Conservation (phyloP, 805 yeast species). For the Teunomyces lycoperdinae region DNA sequence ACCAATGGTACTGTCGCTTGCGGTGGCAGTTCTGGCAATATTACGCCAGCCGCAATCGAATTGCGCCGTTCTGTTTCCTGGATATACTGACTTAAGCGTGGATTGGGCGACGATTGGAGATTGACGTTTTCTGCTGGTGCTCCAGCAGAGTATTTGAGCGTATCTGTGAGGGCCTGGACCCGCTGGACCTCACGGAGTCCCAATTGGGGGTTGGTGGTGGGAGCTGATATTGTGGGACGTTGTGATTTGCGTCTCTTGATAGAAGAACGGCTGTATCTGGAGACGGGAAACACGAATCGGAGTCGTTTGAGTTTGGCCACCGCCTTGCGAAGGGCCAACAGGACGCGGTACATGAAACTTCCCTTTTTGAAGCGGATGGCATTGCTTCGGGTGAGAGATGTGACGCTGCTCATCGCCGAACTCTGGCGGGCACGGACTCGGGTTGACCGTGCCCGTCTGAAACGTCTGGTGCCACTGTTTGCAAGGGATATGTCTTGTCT, state of each 20-base stretch:
- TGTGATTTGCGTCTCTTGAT: background rate
- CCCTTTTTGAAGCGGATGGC: conserved; percentile 38
- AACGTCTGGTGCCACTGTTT: background rate
- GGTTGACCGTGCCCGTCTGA: conserved; percentile 1
- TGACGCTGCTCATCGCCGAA: background rate
- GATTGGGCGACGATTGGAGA: background rate
- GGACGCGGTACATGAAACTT: conserved; percentile 29
- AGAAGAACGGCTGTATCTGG: conserved; percentile 18
- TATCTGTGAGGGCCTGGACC: conserved; percentile 19
- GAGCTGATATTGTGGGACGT: conserved; percentile 23
- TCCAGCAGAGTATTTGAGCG: conserved; percentile 22
- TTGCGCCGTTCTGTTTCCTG: background rate
- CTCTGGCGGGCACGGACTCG: background rate
- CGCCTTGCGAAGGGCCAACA: conserved; percentile 23
- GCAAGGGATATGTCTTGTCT: conserved; percentile 12
- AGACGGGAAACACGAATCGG: conserved; percentile 21
- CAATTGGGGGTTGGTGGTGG: conserved; percentile 30
- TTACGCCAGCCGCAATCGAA: background rate
- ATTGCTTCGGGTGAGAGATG: conserved; percentile 8
- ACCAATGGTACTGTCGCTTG: background rate
- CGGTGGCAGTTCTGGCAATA: background rate
- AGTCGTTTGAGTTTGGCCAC: conserved; percentile 19
- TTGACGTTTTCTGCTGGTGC: conserved; percentile 19
- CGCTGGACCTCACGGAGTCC: conserved; percentile 16
- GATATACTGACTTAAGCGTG: background rate